Evolutionary conservation across 83 land plant genomes (phyloP), one percentile per base, ranked within the genome.

Genomic region (Diphasiastrum complanatum): DNA sequence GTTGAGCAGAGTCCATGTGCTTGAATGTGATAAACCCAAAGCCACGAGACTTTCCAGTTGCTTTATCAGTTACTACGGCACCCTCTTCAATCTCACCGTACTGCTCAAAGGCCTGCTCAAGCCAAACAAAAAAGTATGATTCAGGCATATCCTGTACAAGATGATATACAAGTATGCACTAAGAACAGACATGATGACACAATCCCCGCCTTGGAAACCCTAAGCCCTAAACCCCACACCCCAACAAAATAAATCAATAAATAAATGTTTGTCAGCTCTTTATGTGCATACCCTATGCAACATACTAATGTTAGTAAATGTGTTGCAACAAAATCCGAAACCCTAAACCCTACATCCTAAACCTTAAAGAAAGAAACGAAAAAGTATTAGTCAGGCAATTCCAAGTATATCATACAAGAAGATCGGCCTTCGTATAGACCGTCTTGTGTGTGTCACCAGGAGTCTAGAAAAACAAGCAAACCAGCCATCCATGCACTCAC

Each of bases 61-160:
- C 61, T 67, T 86, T 86, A 60, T 86, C 91, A 47, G 70, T 65
- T 51, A 86, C 81, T 16, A 86, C 88, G 57, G 83, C 82, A 0
- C 83, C 87, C 65, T 86, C 87, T 65, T 86, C 91, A 45, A 86
- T 74, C 65, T 83, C 87, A 11, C 91, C 91, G 74, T 75, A 80
- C 33, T 61, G 78, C 54, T 50, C 50, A 71, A 86, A 86, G 30
- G 78, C 85, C 88, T 84, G 69, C 26, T 36, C 14, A 57, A 23
- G 23, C 33, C 14, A 54, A 22, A 6, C 11, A 54, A 25, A 22
- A 28, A 54, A n/a, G n/a, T 18, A 48, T 18, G 4, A 24, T 6
- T 6, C n/a, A 48, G 23, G 4, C n/a, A 48, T 48, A 18, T 40
- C 51, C 6, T 6, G 51, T 5, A 18, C 51, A 48, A 48, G 51